Percentiles rank a stretch among this genome's conserved stretches.
phyloP scores from a whole-genome alignment of 202 grass and related monocot genomes.

The Zoysia matrella region DNA sequence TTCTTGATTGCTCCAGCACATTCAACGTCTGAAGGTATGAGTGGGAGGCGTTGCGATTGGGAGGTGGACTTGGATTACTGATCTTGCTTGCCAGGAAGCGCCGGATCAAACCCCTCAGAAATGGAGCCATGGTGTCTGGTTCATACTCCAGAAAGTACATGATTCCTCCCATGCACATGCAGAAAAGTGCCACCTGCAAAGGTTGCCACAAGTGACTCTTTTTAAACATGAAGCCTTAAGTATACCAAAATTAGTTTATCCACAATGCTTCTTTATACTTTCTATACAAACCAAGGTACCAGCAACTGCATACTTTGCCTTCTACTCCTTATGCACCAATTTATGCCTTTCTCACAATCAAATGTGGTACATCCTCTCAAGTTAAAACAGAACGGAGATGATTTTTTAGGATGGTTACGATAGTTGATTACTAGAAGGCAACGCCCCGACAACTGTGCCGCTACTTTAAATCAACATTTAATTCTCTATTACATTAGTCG shows the following conservation, averaged over 20 bases:
- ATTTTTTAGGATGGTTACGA: not conserved
- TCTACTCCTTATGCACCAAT: not conserved
- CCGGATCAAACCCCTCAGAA: conserved; percentile 88
- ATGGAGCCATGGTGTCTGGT: conserved; percentile 97
- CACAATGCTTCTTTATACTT: not conserved
- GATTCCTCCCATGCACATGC: conserved; percentile 94
- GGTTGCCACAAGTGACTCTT: conserved; percentile 17
- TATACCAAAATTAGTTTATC: not conserved
- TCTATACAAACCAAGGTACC: not conserved
- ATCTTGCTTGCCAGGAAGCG: conserved; percentile 95
- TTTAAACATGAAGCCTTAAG: conserved; percentile 3
- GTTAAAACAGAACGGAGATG: not conserved
- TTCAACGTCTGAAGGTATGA: conserved; percentile 72
- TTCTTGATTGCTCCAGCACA: conserved; percentile 50
- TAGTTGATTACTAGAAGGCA: conserved; percentile 2
- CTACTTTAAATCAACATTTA: not conserved
- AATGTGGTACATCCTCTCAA: not conserved
- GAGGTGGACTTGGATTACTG: conserved; percentile 68
- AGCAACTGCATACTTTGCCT: not conserved
- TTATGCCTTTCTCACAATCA: not conserved
- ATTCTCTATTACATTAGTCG: not conserved
- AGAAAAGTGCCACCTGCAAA: conserved; percentile 91
- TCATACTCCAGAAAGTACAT: conserved; percentile 98
- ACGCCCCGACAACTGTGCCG: not conserved
- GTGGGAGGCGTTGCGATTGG: conserved; percentile 64